Evolutionary conservation across 2,329 filamentous ascomycete species (phyloP).

Genomic region (Neopestalotiopsis clavispora): DNA sequence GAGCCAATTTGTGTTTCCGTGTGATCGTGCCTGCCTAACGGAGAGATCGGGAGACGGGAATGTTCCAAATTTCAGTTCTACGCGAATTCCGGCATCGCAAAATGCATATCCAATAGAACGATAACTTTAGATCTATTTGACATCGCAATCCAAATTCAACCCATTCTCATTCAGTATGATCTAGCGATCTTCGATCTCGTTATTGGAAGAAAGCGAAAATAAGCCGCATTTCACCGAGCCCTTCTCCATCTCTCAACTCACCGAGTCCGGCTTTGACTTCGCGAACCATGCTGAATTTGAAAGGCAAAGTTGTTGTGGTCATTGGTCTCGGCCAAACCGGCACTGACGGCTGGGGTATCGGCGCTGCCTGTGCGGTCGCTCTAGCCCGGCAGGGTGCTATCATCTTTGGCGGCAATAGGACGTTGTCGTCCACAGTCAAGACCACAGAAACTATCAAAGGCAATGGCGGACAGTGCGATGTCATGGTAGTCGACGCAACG

Average conservation of each 20-base stretch:
- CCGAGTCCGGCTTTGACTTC: neutral
- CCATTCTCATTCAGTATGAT: no score
- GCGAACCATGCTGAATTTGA: slow-evolving; percentile 35
- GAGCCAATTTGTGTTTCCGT: no score
- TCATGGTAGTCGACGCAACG: slow-evolving; percentile 56
- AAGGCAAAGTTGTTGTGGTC: slow-evolving; percentile 48
- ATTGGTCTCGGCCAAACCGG: slow-evolving; percentile 51
- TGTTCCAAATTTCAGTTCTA: no score
- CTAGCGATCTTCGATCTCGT: no score
- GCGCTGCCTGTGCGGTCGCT: slow-evolving; percentile 52
- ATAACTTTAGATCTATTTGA: no score
- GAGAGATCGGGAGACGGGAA: neutral
- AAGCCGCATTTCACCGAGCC: no score
- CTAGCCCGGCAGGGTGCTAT: slow-evolving; percentile 53
- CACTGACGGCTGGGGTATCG: slow-evolving; percentile 54
- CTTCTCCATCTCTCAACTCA: no score
- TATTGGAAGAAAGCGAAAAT: no score
- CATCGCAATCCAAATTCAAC: no score
- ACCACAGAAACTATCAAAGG: slow-evolving; percentile 35
- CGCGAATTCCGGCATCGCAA: no score
- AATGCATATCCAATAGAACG: no score
- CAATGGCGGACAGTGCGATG: slow-evolving; percentile 39
- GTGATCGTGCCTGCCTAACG: no score
- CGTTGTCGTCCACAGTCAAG: slow-evolving; percentile 42
- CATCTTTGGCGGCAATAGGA: slow-evolving; percentile 56